phyloP scores from a whole-genome alignment of 495 filamentous ascomycete genomes.

The Friedmanniomyces endolithicus region DNA sequence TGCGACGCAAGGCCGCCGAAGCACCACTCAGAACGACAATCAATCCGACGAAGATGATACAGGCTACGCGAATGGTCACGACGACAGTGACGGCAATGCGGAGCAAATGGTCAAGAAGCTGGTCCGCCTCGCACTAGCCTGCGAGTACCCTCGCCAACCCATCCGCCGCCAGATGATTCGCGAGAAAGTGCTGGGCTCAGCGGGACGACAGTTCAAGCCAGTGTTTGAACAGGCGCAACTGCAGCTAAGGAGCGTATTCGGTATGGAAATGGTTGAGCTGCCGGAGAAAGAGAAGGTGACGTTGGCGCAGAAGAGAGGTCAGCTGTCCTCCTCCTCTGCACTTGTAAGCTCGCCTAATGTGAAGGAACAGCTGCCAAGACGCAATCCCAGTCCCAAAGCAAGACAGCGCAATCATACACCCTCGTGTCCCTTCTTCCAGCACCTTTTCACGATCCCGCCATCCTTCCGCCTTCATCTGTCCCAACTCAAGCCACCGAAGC shows the following conservation, averaged over 20 bases:
- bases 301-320: constrained; percentile 62
- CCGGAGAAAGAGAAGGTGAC: constrained; percentile 68
- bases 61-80: neutral
- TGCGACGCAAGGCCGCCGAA: constrained; percentile 13
- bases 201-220: constrained; percentile 27
- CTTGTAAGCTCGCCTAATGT: too few species aligned
- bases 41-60: constrained; percentile 1
- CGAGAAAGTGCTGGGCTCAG: constrained; percentile 45
- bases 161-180: constrained; percentile 69
- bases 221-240: constrained; percentile 33
- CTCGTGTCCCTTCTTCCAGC: constrained; percentile 57
- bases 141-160: constrained; percentile 70
- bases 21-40: neutral
- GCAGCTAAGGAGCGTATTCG: constrained; percentile 50
- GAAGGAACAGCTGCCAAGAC: constrained; percentile 39
- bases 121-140: constrained; percentile 76
- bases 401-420: constrained; percentile 48
- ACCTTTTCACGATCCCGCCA: constrained; percentile 43
- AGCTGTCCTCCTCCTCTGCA: constrained; percentile 24
- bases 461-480: constrained; percentile 56
- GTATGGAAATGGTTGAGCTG: constrained; percentile 77
- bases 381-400: constrained; percentile 23
- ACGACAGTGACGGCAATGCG: constrained; percentile 36
- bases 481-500: constrained; percentile 54
- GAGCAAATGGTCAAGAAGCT: constrained; percentile 76